A percentile compares a stretch with the other conserved stretches of the same genome.
Evolutionary conservation across 129 eudicot species (phyloP).

Genomic region (Saussurea involucrata): DNA sequence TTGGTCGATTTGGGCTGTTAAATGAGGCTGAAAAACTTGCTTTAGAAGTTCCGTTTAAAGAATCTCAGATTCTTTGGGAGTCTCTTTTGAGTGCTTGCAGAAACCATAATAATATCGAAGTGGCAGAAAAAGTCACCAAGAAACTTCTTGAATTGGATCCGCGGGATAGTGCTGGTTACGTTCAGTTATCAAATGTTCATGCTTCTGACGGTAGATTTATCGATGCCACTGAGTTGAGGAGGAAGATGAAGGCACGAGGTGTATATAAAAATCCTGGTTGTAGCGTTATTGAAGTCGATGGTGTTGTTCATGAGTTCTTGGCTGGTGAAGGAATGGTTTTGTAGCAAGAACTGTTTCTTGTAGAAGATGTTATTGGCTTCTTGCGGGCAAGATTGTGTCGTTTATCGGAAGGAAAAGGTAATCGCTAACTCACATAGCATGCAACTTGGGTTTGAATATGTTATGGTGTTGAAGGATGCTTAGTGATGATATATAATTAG

Average conservation of each 20-base stretch:
- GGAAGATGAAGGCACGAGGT: conserved; percentile 41
- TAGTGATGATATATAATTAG: too few species aligned
- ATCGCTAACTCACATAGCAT: background rate
- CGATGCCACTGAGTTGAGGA: conserved; percentile 31
- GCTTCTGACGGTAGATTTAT: conserved; percentile 34
- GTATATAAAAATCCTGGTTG: conserved; percentile 42
- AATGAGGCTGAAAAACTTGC: conserved; percentile 42
- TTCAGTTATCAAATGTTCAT: conserved; percentile 41
- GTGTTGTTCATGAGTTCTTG: conserved; percentile 44
- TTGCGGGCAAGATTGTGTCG: background rate
- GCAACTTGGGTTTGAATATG: background rate
- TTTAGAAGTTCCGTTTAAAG: conserved; percentile 20
- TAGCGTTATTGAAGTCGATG: conserved; percentile 48
- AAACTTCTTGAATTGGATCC: conserved; percentile 46
- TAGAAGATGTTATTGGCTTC: background rate
- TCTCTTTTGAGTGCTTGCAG: conserved; percentile 50
- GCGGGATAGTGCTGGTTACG: conserved; percentile 35
- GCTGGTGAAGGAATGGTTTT: conserved; percentile 44
- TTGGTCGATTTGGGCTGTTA: conserved; percentile 47
- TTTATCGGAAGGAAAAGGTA: background rate
- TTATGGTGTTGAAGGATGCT: background rate
- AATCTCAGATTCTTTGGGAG: conserved; percentile 38
- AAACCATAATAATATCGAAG: conserved; percentile 24
- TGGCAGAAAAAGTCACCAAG: conserved; percentile 40
- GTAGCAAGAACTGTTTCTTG: background rate